phyloP scores from a whole-genome alignment of 495 filamentous ascomycete species.

The Neurospora terricola region DNA sequence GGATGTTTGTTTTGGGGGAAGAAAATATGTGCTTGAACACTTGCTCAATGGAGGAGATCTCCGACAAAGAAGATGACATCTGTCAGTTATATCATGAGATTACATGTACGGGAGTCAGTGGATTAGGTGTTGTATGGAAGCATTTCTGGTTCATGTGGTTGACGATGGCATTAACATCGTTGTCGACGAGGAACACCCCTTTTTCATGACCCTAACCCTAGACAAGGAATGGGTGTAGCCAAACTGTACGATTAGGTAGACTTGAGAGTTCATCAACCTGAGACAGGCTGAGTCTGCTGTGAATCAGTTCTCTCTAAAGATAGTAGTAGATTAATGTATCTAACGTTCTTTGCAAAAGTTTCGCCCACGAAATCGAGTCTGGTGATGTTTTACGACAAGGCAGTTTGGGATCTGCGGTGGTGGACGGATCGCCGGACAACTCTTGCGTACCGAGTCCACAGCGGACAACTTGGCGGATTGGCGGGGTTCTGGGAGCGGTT shows the following conservation, averaged over 20 bases:
- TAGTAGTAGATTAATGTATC: not conserved
- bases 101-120: not conserved
- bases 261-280: not conserved
- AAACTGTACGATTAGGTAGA: not conserved
- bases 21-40: not conserved
- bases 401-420: not conserved
- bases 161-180: not conserved
- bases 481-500: not conserved
- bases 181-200: not conserved
- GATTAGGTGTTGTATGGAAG: not conserved
- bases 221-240: not conserved
- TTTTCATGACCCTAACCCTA: not conserved
- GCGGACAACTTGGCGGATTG: not conserved
- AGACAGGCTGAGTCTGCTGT: not conserved
- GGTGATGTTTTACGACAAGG: not conserved
- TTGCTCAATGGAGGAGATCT: not conserved
- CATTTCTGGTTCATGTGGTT: not conserved
- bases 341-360: not conserved
- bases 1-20: too few relatives aligned
- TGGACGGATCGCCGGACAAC: not conserved
- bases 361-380: not conserved
- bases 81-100: not conserved
- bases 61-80: fast-evolving
- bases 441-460: not conserved
- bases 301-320: not conserved